phyloP scores from a whole-genome alignment of 2,329 filamentous ascomycete genomes.

The Venturia nashicola region DNA sequence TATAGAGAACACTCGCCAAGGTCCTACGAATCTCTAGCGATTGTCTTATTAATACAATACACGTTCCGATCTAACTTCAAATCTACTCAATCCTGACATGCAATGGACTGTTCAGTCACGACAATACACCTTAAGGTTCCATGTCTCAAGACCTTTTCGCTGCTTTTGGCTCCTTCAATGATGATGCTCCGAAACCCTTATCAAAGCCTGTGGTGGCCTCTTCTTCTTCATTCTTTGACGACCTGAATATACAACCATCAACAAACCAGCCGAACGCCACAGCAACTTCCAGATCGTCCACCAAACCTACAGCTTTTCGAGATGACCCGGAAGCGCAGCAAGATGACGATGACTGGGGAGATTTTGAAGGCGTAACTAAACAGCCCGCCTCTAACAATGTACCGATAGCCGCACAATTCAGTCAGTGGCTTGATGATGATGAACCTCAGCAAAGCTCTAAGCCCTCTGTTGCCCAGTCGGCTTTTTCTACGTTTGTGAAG shows the following conservation, averaged over 20 bases:
- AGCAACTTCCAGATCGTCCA: neutral
- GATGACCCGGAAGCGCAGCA: neutral
- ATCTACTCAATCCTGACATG: too few relatives aligned
- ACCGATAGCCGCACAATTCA: neutral
- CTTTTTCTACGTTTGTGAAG: neutral
- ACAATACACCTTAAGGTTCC: neutral
- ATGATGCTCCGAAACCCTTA: neutral
- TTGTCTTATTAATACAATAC: too few relatives aligned
- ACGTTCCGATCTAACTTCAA: too few relatives aligned
- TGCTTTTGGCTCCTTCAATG: slow-evolving; percentile 3
- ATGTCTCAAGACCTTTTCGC: slow-evolving; percentile 11
- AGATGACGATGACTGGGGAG: slow-evolving; percentile 27
- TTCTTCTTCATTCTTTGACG: slow-evolving; percentile 8
- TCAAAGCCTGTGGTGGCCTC: neutral
- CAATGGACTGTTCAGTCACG: neutral
- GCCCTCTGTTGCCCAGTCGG: neutral
- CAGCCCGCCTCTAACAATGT: slow-evolving; percentile 1
- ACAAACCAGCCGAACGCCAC: neutral
- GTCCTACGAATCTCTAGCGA: too few relatives aligned
- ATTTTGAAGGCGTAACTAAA: slow-evolving; percentile 23
- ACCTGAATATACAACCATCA: neutral
- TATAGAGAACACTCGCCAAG: too few relatives aligned
- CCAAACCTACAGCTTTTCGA: neutral
- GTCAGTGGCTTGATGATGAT: slow-evolving; percentile 1
- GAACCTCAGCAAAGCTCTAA: neutral